Conservation (phyloP, 83 land plant species). For the Picea abies region DNA sequence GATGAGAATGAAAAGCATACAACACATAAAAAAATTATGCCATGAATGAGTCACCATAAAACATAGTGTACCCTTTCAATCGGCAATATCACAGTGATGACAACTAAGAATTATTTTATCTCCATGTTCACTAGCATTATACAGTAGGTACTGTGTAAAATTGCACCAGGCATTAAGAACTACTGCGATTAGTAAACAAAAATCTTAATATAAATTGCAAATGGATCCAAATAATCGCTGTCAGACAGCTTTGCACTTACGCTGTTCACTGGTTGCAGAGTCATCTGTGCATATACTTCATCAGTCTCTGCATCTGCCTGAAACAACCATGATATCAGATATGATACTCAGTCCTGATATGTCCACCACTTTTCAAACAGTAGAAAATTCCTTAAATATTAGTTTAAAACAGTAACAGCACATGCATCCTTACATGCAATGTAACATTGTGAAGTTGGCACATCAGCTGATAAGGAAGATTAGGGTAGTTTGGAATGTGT, state of each 20-base stretch:
- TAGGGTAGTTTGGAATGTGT: conserved; percentile 91
- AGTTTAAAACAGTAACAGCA: not conserved
- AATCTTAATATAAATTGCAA: not conserved
- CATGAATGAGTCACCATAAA: not conserved
- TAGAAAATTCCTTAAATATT: not conserved
- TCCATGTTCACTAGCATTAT: not conserved
- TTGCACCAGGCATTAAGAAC: not conserved
- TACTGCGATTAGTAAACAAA: not conserved
- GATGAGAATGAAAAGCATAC: not conserved
- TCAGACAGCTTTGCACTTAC: conserved; percentile 39
- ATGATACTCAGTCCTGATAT: not conserved
- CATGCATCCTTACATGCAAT: conserved; percentile 74
- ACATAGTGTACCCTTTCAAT: not conserved
- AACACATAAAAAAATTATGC: not conserved
- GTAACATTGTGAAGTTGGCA: conserved; percentile 95
- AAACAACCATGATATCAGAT: conserved; percentile 10
- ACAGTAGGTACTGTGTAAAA: not conserved
- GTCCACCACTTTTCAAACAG: not conserved
- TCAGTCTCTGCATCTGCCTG: conserved; percentile 96
- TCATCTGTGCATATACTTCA: conserved; percentile 97
- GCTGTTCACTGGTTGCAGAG: conserved; percentile 86
- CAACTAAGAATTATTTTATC: not conserved
- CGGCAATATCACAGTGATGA: not conserved
- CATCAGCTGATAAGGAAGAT: conserved; percentile 81
- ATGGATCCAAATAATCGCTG: not conserved